Conservation (phyloP, 129 eudicot species). For the Chrysanthemum lavandulifolium region DNA sequence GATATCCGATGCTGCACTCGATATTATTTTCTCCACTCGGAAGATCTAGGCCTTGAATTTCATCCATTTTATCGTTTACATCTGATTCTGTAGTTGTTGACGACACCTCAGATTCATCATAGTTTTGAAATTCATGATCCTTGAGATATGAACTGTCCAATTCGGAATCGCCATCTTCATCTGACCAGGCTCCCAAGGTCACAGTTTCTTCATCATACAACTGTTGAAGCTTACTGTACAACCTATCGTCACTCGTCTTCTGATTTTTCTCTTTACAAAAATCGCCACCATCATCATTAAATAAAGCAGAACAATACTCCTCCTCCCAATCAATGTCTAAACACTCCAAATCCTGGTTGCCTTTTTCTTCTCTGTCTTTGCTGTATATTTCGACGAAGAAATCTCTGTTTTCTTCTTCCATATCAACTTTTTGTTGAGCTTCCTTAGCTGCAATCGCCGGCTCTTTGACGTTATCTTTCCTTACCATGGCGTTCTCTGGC, state of each 20-base stretch:
- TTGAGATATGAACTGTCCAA: conserved; percentile 25
- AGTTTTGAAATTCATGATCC: conserved; percentile 12
- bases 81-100: conserved; percentile 7
- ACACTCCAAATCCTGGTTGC: conserved; percentile 20
- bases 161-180: conserved; percentile 46
- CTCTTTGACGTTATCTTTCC: background rate
- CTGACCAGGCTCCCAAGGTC: conserved; percentile 44
- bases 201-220: conserved; percentile 54
- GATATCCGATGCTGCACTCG: conserved; percentile 6
- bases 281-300: conserved; percentile 22
- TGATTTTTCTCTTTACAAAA: conserved; percentile 13
- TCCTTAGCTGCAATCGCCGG: conserved; percentile 7
- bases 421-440: background rate
- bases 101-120: conserved; percentile 25
- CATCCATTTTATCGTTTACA: conserved; percentile 4
- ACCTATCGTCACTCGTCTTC: conserved; percentile 8
- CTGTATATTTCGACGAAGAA: conserved; percentile 50
- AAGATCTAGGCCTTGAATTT: conserved; percentile 8
- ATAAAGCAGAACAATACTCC: conserved; percentile 29
- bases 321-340: conserved; percentile 56
- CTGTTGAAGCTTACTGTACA: conserved; percentile 22
- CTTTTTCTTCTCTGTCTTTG: conserved; percentile 3
- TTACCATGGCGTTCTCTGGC: conserved; percentile 30
- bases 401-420: conserved; percentile 29
- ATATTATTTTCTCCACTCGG: conserved; percentile 23